These are phyloP conservation scores for Calvatia gigantea DNA, from an alignment of 768 basidiomycete genomes.

Conservation along the genomic window DNA sequence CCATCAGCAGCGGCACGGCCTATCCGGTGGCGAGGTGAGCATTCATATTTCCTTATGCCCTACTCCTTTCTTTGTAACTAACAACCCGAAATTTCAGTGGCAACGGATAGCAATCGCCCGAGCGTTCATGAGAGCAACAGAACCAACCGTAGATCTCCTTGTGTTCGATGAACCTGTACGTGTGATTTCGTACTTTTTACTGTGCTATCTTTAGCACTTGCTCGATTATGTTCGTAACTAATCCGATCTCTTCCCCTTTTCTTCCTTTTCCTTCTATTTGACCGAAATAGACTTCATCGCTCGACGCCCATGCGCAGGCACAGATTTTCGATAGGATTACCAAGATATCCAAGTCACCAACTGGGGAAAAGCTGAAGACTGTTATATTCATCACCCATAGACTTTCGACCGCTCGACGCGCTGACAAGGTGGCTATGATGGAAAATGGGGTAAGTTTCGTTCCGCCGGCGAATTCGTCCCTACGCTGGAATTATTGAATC, in stretches of 20 bases:
- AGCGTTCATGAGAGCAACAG: constrained; percentile 80
- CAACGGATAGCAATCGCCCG: constrained; percentile 83
- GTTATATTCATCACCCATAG: constrained; percentile 85
- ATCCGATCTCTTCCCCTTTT: constrained; percentile 2
- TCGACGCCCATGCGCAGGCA: constrained; percentile 78
- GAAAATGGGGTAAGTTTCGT: constrained; percentile 54
- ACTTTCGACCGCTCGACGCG: constrained; percentile 74
- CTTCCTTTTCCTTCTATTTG: background rate
- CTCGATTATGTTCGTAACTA: background rate
- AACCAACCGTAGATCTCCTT: constrained; percentile 72
- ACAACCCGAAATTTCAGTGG: constrained; percentile 49
- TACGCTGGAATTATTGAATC: background rate
- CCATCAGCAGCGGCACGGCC: constrained; percentile 49
- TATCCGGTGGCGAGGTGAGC: constrained; percentile 83
- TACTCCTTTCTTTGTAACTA: background rate
- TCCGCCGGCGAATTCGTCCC: background rate
- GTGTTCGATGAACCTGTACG: constrained; percentile 84
- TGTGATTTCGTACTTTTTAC: constrained; percentile 5
- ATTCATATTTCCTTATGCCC: constrained; percentile 5
- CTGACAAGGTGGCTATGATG: constrained; percentile 88
- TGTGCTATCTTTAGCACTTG: constrained; percentile 1
- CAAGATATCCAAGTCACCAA: constrained; percentile 53
- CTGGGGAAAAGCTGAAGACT: constrained; percentile 60
- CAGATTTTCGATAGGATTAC: constrained; percentile 76
- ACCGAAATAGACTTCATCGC: constrained; percentile 61